A percentile compares a stretch with the other conserved stretches of the same genome.
Conservation (phyloP, 73 alveolate species). For the Paramecium octaurelia region DNA sequence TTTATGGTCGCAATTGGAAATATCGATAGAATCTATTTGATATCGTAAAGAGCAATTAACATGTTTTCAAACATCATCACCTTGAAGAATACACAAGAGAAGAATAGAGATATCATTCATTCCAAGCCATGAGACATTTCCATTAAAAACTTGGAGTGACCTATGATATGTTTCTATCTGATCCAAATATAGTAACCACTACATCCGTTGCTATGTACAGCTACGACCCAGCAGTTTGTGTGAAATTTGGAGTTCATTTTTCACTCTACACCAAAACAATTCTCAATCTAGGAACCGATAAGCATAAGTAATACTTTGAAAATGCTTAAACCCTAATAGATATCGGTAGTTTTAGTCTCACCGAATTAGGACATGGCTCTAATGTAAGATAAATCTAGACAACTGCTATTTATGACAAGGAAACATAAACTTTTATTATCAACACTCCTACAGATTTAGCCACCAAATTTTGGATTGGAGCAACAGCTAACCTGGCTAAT, state of each 20-base stretch:
- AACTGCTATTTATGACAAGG: conserved; percentile 78
- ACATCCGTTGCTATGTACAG: conserved; percentile 58
- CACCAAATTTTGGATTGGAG: conserved; percentile 86
- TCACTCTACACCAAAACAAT: conserved; percentile 73
- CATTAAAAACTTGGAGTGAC: neutral
- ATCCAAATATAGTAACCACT: conserved; percentile 51
- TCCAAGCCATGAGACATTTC: conserved; percentile 26
- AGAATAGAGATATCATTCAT: conserved; percentile 52
- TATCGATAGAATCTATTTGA: neutral
- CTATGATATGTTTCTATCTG: conserved; percentile 31
- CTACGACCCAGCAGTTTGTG: conserved; percentile 57
- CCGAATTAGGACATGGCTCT: conserved; percentile 82
- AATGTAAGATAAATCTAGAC: conserved; percentile 80
- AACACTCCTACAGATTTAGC: conserved; percentile 78
- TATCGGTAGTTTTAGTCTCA: conserved; percentile 76
- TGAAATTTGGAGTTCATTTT: conserved; percentile 74
- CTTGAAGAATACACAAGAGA: conserved; percentile 42
- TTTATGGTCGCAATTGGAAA: neutral
- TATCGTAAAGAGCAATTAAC: neutral
- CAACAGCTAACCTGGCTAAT: conserved; percentile 73
- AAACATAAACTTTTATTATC: conserved; percentile 67
- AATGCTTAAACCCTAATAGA: conserved; percentile 66
- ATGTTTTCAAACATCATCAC: conserved; percentile 33
- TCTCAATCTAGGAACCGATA: conserved; percentile 83
- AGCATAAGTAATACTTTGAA: conserved; percentile 66